phyloP scores from a whole-genome alignment of 1,284 basidiomycete genomes.

The Meira nashicola region DNA sequence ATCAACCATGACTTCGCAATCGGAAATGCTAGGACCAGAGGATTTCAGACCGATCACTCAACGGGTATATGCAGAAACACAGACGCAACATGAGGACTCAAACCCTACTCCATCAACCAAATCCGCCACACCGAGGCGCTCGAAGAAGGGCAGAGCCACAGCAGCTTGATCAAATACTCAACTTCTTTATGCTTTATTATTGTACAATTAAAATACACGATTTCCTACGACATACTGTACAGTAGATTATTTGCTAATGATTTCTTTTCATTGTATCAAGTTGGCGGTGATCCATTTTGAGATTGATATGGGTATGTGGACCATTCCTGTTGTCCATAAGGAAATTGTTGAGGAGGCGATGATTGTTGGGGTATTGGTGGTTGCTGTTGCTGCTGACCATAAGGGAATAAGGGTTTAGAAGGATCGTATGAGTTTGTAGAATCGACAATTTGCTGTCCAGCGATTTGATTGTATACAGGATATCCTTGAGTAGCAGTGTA shows the following conservation, averaged over 20 bases:
- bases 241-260: not conserved
- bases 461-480: not conserved
- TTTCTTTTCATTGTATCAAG: not conserved
- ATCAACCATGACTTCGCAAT: slow-evolving; percentile 21
- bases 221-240: not conserved
- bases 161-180: not conserved
- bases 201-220: not conserved
- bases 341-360: not conserved
- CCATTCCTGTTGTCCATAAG: not conserved
- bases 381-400: not conserved
- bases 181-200: not conserved
- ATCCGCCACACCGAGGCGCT: not conserved
- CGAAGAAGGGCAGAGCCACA: slow-evolving; percentile 1
- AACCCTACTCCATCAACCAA: not conserved
- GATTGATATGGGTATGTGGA: not conserved
- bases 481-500: not conserved
- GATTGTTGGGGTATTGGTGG: not conserved
- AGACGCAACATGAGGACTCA: not conserved
- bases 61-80: not conserved
- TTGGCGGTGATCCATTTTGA: not conserved
- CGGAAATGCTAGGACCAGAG: not conserved
- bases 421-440: not conserved
- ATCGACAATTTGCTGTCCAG: not conserved
- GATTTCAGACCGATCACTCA: not conserved
- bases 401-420: not conserved